These are phyloP conservation scores for Noccaea caerulescens DNA, from an alignment of 345 rosid species.

Conservation along the genomic window DNA sequence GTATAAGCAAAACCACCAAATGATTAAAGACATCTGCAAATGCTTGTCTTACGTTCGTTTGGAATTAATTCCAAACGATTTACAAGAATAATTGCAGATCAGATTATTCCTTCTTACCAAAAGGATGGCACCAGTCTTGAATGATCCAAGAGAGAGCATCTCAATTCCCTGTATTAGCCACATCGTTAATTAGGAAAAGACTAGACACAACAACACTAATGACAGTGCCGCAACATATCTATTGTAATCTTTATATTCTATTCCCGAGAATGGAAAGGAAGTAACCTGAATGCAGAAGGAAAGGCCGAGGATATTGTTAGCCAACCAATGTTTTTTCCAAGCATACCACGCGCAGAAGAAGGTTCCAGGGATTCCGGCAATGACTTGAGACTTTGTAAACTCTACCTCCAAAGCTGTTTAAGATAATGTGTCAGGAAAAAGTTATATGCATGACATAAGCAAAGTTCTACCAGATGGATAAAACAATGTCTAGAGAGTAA, in stretches of 20 bases:
- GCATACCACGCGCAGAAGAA: conserved; percentile 99
- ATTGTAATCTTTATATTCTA: neutral
- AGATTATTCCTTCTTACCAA: conserved; percentile 58
- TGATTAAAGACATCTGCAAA: conserved; percentile 15
- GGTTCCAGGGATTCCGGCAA: conserved; percentile 95
- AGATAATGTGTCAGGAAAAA: conserved; percentile 45
- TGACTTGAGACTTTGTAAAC: conserved; percentile 88
- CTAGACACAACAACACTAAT: conserved; percentile 2
- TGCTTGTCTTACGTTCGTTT: neutral
- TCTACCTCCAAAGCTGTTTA: conserved; percentile 93
- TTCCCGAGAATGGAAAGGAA: conserved; percentile 16
- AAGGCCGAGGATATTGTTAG: conserved; percentile 91
- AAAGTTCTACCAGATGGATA: conserved; percentile 43
- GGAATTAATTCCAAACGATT: neutral
- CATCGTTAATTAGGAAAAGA: neutral
- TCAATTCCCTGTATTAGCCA: conserved; percentile 78
- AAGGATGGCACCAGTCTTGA: conserved; percentile 96
- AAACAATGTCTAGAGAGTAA: conserved; percentile 29
- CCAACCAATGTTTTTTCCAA: conserved; percentile 95
- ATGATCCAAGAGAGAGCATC: conserved; percentile 98
- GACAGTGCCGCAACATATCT: neutral
- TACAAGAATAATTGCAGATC: conserved; percentile 1
- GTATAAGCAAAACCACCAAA: conserved; percentile 22
- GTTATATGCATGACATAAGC: conserved; percentile 52
- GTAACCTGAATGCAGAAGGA: conserved; percentile 98